These are phyloP conservation scores for Penicillium bialowiezense DNA, from an alignment of 495 filamentous ascomycete genomes.

Conservation along the genomic window DNA sequence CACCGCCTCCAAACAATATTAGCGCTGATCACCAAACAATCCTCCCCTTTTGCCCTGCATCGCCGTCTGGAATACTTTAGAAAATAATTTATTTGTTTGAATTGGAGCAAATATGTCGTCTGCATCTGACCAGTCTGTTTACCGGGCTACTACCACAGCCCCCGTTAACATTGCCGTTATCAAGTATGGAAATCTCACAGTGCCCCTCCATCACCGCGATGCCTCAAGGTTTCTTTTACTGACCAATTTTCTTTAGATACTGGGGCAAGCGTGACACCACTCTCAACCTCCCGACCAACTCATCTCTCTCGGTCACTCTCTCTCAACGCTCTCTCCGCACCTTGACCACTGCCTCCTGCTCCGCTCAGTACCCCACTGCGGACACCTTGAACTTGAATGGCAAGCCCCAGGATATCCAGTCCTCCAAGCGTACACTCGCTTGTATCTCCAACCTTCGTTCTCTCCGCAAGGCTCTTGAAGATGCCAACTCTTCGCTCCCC, in stretches of 20 bases:
- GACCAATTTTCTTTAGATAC: constrained; percentile 58
- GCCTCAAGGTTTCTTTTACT: constrained; percentile 14
- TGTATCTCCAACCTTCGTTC: constrained; percentile 83
- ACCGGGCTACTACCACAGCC: constrained; percentile 90
- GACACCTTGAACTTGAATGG: constrained; percentile 86
- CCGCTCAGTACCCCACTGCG: constrained; percentile 60
- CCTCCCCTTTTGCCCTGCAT: constrained; percentile 12
- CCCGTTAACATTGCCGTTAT: constrained; percentile 99
- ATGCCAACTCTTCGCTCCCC: constrained; percentile 65
- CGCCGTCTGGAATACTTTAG: constrained; percentile 1
- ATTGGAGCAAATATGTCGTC: constrained; percentile 43
- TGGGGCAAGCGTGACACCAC: constrained; percentile 95
- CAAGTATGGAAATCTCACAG: constrained; percentile 59
- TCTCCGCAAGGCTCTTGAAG: constrained; percentile 72
- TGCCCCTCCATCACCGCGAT: constrained; percentile 15
- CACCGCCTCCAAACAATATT: constrained; percentile 30
- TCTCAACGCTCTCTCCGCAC: constrained; percentile 92
- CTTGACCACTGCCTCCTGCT: constrained; percentile 93
- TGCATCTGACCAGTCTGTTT: constrained; percentile 49
- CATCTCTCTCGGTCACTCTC: constrained; percentile 92
- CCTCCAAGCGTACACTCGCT: constrained; percentile 81
- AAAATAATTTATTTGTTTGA: constrained; percentile 5
- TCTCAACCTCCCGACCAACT: constrained; percentile 96
- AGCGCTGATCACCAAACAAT: constrained; percentile 14
- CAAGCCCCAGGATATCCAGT: constrained; percentile 71